Evolutionary conservation across 164 flowering plant genomes (phyloP), one percentile per base, ranked within the genome.

Genomic region (Tinospora cordifolia): DNA sequence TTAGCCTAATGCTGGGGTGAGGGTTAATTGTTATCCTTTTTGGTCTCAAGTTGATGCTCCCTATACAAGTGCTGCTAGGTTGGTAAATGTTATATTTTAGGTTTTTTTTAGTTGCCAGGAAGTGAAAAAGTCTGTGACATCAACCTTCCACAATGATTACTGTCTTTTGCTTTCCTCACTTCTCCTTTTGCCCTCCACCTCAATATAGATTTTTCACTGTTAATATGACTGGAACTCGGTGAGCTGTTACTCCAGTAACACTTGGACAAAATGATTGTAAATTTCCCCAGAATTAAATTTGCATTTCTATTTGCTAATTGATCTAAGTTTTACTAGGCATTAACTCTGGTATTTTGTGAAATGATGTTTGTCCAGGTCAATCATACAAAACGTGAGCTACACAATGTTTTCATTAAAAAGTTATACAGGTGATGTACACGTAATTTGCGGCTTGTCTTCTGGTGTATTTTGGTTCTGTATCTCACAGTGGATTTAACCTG

Each of bases 361-460:
- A 15, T 12, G 24, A 68, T 68, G 19, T 14, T 14, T 78, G 27
- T 69, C 51, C 84, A 92, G 99, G 99, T 95, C 39, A 88, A 92
- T 71, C 93, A 92, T 76, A 84, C 97, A 36, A 95, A 95, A 75
- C 77, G 99, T 49, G 99, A 95, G 81, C 81, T 95, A 74, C 99
- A 88, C 80, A 92, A 92, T 78, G 92, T 95, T 30, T 95, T 92
- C 84, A 95, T 95, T 64, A 91, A 83, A 74, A 91, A 90, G 78
- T 92, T 95, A 62, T 93, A 93, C 88, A 91, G 98, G 99, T 95
- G 73, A 72, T 13, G 6, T 24, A 51, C 38, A 64, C 38, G 15
- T 36, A 39, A 15, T 13, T 21, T 49, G 67, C n/a, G 54, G 0
- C n/a, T 49, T 54, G 8, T 7, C 14, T 67, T 0, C 22, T 8